A percentile compares a stretch with the other conserved stretches of the same genome.
Evolutionary conservation across 371 early-diverging fungal genomes (phyloP).

Genomic region (Mortierella sp.): DNA sequence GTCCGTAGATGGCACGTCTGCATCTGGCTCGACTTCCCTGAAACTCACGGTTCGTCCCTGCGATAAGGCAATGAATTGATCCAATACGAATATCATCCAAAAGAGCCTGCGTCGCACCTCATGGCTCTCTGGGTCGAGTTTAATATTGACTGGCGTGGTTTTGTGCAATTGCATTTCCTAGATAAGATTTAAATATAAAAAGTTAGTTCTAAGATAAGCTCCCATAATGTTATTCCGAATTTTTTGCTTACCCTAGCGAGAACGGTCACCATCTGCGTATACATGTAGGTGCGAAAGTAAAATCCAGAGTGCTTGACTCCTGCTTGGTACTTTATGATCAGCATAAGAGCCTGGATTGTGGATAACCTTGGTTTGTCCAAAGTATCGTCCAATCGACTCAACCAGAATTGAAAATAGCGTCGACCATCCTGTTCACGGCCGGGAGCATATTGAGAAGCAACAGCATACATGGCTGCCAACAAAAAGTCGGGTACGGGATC

Average conservation of each 20-base stretch:
- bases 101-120: slow-evolving; percentile 53
- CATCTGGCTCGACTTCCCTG: slow-evolving; percentile 53
- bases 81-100: slow-evolving; percentile 48
- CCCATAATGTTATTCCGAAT: background rate
- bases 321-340: slow-evolving; percentile 57
- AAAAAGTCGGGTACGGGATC: slow-evolving; percentile 63
- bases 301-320: slow-evolving; percentile 56
- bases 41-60: slow-evolving; percentile 54
- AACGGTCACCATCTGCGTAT: slow-evolving; percentile 60
- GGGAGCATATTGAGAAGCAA: slow-evolving; percentile 62
- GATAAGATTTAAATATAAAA: background rate
- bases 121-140: slow-evolving; percentile 51
- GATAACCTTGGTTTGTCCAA: slow-evolving; percentile 56
- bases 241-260: slow-evolving; percentile 59
- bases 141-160: slow-evolving; percentile 44
- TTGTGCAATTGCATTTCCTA: slow-evolving; percentile 55
- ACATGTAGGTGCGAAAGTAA: slow-evolving; percentile 60
- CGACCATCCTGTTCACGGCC: slow-evolving; percentile 41
- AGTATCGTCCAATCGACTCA: slow-evolving; percentile 55
- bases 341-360: slow-evolving; percentile 53
- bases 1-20: slow-evolving; percentile 41
- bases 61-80: slow-evolving; percentile 52
- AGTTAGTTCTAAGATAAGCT: background rate
- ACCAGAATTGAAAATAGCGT: slow-evolving; percentile 50
- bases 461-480: slow-evolving; percentile 64